phyloP scores from a whole-genome alignment of 2,329 filamentous ascomycete species.

The Fusarium sororula region DNA sequence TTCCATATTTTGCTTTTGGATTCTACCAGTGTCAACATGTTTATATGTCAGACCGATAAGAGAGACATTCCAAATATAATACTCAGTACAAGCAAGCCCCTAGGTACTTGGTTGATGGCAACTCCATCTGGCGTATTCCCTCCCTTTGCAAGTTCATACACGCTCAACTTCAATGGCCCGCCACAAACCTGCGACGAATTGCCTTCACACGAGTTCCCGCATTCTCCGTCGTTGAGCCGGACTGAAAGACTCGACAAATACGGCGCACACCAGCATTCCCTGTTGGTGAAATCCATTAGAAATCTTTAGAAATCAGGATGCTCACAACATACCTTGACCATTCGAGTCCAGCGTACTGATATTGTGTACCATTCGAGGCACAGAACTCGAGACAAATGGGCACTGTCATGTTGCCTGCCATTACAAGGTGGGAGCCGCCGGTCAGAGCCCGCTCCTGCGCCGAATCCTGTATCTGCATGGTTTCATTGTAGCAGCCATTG shows the following conservation, averaged over 20 bases:
- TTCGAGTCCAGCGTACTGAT: constrained; percentile 64
- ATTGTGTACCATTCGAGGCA: constrained; percentile 49
- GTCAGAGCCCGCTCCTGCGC: constrained; percentile 57
- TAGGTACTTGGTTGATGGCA: background rate
- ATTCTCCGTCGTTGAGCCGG: constrained; percentile 57
- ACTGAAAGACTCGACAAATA: constrained; percentile 57
- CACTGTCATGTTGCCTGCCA: constrained; percentile 60
- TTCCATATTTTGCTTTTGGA: background rate
- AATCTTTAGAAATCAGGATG: background rate
- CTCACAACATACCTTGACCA: constrained; percentile 54
- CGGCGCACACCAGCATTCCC: constrained; percentile 69
- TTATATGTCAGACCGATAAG: background rate
- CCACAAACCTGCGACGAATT: constrained; percentile 63
- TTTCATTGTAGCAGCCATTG: constrained; percentile 68
- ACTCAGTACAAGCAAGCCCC: background rate
- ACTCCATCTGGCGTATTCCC: constrained; percentile 9
- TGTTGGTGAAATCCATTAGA: constrained; percentile 32
- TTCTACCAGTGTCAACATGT: background rate
- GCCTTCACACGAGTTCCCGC: constrained; percentile 63
- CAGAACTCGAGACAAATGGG: constrained; percentile 62
- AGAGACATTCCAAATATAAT: constrained; percentile 1
- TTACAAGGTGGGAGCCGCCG: constrained; percentile 52
- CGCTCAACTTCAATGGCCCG: constrained; percentile 58
- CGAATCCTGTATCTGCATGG: constrained; percentile 54
- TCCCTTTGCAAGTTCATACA: constrained; percentile 49